These are phyloP conservation scores for Penicillium daleae DNA, from an alignment of 495 filamentous ascomycete species.

Conservation along the genomic window DNA sequence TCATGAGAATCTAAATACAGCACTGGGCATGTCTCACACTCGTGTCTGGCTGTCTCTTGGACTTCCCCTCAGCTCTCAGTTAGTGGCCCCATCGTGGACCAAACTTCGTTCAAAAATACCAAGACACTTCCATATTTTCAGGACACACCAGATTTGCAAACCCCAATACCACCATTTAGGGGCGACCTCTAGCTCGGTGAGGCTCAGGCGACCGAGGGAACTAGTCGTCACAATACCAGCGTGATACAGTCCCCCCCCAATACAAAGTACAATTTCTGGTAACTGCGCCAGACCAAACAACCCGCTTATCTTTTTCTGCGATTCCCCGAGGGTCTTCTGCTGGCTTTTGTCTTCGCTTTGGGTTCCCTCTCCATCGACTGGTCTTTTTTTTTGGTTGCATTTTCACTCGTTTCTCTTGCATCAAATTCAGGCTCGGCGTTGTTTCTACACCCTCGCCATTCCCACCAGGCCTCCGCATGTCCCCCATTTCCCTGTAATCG, in stretches of 20 bases:
- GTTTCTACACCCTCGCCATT: not conserved
- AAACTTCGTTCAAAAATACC: not conserved
- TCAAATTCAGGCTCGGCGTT: not conserved
- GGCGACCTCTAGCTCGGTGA: not conserved
- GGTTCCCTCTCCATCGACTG: not conserved
- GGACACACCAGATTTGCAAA: not conserved
- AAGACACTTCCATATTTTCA: not conserved
- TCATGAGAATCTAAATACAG: not conserved
- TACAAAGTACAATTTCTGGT: not conserved
- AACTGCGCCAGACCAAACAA: not conserved
- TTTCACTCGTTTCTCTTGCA: conserved; percentile 10
- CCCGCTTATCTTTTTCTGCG: conserved; percentile 7
- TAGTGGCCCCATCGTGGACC: not conserved
- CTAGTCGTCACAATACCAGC: not conserved
- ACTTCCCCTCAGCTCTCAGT: not conserved
- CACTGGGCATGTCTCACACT: not conserved
- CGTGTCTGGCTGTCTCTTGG: not conserved
- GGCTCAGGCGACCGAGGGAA: no score
- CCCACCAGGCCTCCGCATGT: not conserved
- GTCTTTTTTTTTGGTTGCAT: not conserved
- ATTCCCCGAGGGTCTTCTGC: not conserved
- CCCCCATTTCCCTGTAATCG: conserved; percentile 17
- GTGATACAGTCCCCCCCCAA: not conserved
- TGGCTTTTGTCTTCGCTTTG: conserved; percentile 4
- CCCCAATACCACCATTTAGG: not conserved